Conservation (phyloP, 208 protist species). For the Naegleria lovaniensis region DNA sequence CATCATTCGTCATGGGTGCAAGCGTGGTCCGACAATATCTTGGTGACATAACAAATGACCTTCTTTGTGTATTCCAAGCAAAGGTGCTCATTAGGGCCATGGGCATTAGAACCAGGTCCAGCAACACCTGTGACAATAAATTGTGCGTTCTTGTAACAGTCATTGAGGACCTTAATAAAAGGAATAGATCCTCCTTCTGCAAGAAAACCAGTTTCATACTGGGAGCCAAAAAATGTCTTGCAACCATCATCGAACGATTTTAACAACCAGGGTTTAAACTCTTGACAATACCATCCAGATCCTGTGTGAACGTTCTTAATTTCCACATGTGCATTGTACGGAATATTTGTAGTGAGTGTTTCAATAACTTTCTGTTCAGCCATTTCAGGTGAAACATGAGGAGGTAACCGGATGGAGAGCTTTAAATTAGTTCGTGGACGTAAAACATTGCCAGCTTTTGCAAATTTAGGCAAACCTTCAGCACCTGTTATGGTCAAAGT, state of each 20-base stretch:
- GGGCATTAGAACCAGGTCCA: conserved; percentile 77
- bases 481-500: conserved; percentile 74
- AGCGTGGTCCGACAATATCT: conserved; percentile 40
- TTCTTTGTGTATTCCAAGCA: conserved; percentile 77
- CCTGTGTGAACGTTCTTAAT: conserved; percentile 33
- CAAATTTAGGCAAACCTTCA: conserved; percentile 66
- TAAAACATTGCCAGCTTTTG: conserved; percentile 83
- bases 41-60: conserved; percentile 63
- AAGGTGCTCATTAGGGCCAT: conserved; percentile 89
- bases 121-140: conserved; percentile 85
- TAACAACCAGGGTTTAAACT: conserved; percentile 65
- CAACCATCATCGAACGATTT: conserved; percentile 65
- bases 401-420: conserved; percentile 82
- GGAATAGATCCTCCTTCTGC: conserved; percentile 82
- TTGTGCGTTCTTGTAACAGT: conserved; percentile 77
- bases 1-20: background rate
- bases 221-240: conserved; percentile 56
- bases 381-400: conserved; percentile 49
- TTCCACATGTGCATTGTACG: conserved; percentile 67
- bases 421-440: conserved; percentile 74
- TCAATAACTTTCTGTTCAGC: conserved; percentile 52
- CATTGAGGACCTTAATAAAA: conserved; percentile 80
- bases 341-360: conserved; percentile 65
- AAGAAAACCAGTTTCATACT: conserved; percentile 38
- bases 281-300: conserved; percentile 72